Evolutionary conservation across 176 grass and related monocot species (phyloP), one percentile per base, ranked within the genome.

Genomic region (Phyllostachys edulis): DNA sequence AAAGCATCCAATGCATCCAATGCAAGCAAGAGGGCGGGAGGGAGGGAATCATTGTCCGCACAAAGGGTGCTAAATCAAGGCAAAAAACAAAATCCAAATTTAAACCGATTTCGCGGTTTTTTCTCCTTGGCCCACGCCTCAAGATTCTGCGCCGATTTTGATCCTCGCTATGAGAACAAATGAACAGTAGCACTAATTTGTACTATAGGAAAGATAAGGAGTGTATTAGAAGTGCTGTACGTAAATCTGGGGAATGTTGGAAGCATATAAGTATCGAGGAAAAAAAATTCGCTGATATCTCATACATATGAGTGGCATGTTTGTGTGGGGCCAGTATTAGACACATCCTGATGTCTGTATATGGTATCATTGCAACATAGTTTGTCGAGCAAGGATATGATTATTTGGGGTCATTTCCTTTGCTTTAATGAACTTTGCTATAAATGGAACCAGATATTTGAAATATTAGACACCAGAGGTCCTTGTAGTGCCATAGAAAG

Each of bases 401-500:
- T 51, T 32, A 21, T 39, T 74, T 29, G 42, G 34, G 2, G 7
- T 75, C 39, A 76, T 75, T 82, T 84, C 21, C 9, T 76, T 45
- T 67, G 61, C 47, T 67, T n/a, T 66, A 55, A 37, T 66, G 60
- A 41, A 52, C 44, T 75, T 18, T 54, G 51, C 51, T 77, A 13
- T 41, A 77, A 37, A 9, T 60, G 56, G n/a, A n/a, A 9, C 18
- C 5, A 52, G 49, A 52, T 52, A 23, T 59, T 66, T 66, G 49
- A 71, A 62, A 84, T 83, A 72, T 61, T 75, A 50, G 17, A 46
- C 34, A 45, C 34, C 13, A 50, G 69, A 75, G 23, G 81, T 54
- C 32, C 49, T 54, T 76, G 49, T 75, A 27, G 21, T 75, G 49
- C 71, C 23, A 24, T 55, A 44, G 78, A 46, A 81, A 81, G 47